These are phyloP conservation scores for Dichotomocladium elegans DNA, from an alignment of 371 early-diverging fungal genomes.

Conservation along the genomic window DNA sequence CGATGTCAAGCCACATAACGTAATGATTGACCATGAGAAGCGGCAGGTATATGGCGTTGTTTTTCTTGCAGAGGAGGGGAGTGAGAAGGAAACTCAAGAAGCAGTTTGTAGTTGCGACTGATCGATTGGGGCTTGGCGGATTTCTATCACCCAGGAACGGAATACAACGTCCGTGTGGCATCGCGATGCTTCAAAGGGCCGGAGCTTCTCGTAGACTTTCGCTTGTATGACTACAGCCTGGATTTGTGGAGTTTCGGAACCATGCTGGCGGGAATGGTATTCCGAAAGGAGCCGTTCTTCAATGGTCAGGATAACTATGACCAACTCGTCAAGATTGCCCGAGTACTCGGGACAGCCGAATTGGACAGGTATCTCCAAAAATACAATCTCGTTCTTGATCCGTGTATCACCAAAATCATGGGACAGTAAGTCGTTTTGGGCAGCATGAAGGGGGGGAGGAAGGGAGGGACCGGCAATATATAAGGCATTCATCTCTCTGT, in stretches of 20 bases:
- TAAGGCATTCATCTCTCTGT: neutral
- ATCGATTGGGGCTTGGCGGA: constrained; percentile 99
- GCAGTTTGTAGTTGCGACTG: constrained; percentile 74
- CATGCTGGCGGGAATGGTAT: constrained; percentile 98
- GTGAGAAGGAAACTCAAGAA: neutral
- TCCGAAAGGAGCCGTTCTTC: constrained; percentile 99
- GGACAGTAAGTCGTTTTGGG: constrained; percentile 59
- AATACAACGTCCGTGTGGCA: constrained; percentile 98
- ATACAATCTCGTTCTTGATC: constrained; percentile 90
- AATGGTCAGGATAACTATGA: constrained; percentile 98
- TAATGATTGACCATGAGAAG: constrained; percentile 98
- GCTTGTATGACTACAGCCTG: constrained; percentile 97
- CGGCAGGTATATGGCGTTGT: too few species aligned
- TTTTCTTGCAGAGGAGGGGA: constrained; percentile 30
- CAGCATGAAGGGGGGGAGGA: too few species aligned
- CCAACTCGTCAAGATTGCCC: constrained; percentile 97
- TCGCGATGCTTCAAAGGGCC: constrained; percentile 99
- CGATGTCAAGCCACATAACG: constrained; percentile 99
- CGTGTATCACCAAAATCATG: constrained; percentile 80
- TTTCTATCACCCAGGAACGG: constrained; percentile 97
- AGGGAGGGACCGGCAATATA: neutral
- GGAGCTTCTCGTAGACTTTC: constrained; percentile 97
- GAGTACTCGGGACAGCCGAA: constrained; percentile 93
- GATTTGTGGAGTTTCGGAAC: constrained; percentile 99
- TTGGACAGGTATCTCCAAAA: constrained; percentile 89